Conservation (phyloP, 1,139 yeast species). For the Ogataea hybrid region DNA sequence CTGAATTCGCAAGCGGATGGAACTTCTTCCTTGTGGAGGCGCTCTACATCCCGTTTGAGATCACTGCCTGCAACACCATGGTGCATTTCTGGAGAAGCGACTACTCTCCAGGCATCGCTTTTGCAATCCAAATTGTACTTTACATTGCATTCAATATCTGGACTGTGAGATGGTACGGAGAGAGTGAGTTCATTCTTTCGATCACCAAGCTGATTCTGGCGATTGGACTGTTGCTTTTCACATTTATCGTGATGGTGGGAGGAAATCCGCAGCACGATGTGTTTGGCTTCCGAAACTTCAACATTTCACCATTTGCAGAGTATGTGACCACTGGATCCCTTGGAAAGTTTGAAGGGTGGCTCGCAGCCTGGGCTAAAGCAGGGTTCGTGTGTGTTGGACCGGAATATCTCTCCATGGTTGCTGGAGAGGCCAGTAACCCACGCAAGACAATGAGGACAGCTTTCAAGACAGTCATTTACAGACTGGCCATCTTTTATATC, state of each 20-base stretch:
- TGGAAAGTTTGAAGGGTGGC: conserved; percentile 53
- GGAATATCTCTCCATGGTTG: conserved; percentile 53
- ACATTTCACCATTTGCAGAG: conserved; percentile 36
- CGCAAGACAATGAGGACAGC: conserved; percentile 76
- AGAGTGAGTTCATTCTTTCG: conserved; percentile 53
- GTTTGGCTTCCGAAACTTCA: conserved; percentile 44
- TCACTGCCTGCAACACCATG: conserved; percentile 53
- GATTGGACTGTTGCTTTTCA: conserved; percentile 49
- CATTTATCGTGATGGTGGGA: conserved; percentile 55
- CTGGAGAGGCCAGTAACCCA: conserved; percentile 63
- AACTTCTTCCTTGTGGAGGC: conserved; percentile 52
- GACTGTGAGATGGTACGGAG: conserved; percentile 53
- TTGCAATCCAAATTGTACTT: conserved; percentile 44
- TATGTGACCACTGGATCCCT: conserved; percentile 40
- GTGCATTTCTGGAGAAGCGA: conserved; percentile 54
- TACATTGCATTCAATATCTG: conserved; percentile 47
- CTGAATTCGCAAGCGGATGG: conserved; percentile 50
- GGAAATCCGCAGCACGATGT: conserved; percentile 47
- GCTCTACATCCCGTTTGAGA: conserved; percentile 53
- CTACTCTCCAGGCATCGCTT: conserved; percentile 50
- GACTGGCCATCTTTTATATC: conserved; percentile 68
- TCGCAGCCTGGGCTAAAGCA: conserved; percentile 44
- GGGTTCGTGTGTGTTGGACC: conserved; percentile 53
- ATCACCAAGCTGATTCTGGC: conserved; percentile 48
- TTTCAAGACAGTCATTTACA: conserved; percentile 70